phyloP scores from a whole-genome alignment of 345 rosid species.

The Bruguiera gymnorhiza region DNA sequence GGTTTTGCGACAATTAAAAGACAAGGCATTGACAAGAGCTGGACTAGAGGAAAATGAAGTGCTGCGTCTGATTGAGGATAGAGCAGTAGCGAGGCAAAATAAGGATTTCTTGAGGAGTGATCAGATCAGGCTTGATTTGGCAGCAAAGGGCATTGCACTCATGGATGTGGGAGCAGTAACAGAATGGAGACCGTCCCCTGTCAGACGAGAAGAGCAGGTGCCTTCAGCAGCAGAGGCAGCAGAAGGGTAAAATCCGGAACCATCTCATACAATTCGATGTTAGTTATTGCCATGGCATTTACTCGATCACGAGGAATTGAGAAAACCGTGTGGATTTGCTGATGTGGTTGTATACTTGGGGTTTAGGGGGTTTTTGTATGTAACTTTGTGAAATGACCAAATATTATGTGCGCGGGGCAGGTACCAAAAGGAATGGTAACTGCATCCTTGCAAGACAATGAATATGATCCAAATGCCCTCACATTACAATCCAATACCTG shows the following conservation, averaged over 20 bases:
- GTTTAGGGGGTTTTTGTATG: too few relatives aligned
- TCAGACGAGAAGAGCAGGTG: conserved; percentile 8
- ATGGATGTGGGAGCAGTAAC: conserved; percentile 82
- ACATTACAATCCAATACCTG: too few relatives aligned
- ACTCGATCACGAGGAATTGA: too few relatives aligned
- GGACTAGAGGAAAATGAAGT: conserved; percentile 56
- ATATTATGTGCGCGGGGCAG: too few relatives aligned
- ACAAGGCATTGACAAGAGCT: conserved; percentile 65
- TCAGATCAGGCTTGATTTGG: conserved; percentile 62
- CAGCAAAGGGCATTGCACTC: conserved; percentile 63
- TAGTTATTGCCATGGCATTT: neutral
- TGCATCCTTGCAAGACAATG: too few relatives aligned
- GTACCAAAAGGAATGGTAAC: too few relatives aligned
- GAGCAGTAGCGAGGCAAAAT: conserved; percentile 53
- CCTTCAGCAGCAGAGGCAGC: neutral
- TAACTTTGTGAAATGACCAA: too few relatives aligned
- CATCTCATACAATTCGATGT: conserved; percentile 7
- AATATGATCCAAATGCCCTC: too few relatives aligned
- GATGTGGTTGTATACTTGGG: too few relatives aligned
- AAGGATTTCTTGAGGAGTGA: conserved; percentile 70
- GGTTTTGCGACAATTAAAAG: conserved; percentile 60
- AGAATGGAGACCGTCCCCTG: conserved; percentile 79
- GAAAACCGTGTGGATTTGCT: too few relatives aligned
- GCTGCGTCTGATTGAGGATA: conserved; percentile 46
- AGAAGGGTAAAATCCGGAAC: neutral